Percentiles rank a stretch among this genome's conserved stretches.
phyloP scores from a whole-genome alignment of 352 stramenopile genomes.

The Pythium phragmiticola region DNA sequence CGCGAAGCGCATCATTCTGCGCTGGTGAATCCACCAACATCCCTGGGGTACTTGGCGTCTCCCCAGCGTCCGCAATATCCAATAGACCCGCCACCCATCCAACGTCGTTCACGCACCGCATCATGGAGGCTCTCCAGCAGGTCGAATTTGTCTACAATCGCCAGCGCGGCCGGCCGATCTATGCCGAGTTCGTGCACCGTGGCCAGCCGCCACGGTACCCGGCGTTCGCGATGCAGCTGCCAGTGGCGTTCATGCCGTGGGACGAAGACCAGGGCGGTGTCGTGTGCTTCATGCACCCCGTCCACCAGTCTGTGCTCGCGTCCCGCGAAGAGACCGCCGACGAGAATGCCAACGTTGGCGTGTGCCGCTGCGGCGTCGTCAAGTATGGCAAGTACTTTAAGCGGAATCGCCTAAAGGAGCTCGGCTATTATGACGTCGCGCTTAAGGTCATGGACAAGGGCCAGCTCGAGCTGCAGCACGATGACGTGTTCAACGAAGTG shows the following conservation, averaged over 20 bases:
- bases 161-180: conserved; percentile 57
- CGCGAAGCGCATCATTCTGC: conserved; percentile 29
- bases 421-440: conserved; percentile 54
- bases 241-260: conserved; percentile 67
- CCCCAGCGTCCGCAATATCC: neutral
- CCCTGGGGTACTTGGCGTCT: neutral
- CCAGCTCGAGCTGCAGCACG: conserved; percentile 65
- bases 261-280: conserved; percentile 61
- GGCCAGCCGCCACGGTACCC: conserved; percentile 73
- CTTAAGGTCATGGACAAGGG: conserved; percentile 76
- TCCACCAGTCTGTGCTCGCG: conserved; percentile 36
- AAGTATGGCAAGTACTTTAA: conserved; percentile 74
- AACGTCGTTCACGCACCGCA: neutral
- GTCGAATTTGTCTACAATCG: conserved; percentile 76
- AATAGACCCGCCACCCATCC: conserved; percentile 1
- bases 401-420: conserved; percentile 31
- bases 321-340: conserved; percentile 43
- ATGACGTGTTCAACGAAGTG: conserved; percentile 79
- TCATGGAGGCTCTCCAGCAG: conserved; percentile 44
- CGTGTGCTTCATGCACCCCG: conserved; percentile 63
- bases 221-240: conserved; percentile 63
- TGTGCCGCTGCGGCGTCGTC: conserved; percentile 77
- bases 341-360: conserved; percentile 50
- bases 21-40: neutral
- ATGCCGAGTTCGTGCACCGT: conserved; percentile 53